Percentiles rank a stretch among this genome's conserved stretches.
These are phyloP conservation scores for Acanthamoeba royreba DNA, from an alignment of 208 protist species.

Conservation along the genomic window DNA sequence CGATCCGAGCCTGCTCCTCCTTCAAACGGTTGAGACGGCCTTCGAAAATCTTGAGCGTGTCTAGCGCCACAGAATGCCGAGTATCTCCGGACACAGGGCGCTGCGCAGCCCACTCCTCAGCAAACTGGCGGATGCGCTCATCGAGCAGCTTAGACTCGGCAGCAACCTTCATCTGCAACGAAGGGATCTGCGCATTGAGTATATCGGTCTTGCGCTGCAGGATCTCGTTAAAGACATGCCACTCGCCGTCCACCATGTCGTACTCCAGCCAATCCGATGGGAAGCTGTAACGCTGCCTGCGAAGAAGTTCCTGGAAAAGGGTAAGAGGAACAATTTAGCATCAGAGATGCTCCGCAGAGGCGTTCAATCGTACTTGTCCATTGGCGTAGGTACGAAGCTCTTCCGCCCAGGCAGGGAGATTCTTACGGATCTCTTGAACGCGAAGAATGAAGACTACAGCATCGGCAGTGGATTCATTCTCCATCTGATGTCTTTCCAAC, in stretches of 20 bases:
- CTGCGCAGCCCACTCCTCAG: conserved; percentile 65
- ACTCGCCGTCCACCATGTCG: conserved; percentile 90
- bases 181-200: conserved; percentile 76
- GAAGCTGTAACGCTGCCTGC: conserved; percentile 87
- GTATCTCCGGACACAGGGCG: conserved; percentile 73
- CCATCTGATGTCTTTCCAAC: conserved; percentile 75
- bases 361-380: too few relatives aligned
- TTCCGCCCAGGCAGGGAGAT: conserved; percentile 43
- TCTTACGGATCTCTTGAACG: conserved; percentile 78
- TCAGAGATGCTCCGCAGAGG: too few relatives aligned
- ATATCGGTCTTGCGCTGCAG: conserved; percentile 88
- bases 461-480: conserved; percentile 84
- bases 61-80: conserved; percentile 73
- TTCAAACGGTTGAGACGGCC: conserved; percentile 63
- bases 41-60: conserved; percentile 83
- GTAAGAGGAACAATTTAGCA: too few relatives aligned
- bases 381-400: conserved; percentile 32
- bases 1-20: conserved; percentile 29
- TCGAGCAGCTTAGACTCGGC: conserved; percentile 57
- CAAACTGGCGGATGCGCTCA: conserved; percentile 61
- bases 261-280: conserved; percentile 90
- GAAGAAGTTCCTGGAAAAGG: conserved; percentile 89
- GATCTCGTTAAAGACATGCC: conserved; percentile 89
- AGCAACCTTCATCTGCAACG: conserved; percentile 66
- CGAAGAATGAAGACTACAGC: conserved; percentile 88